Base-by-base conservation (phyloP, 441 rosid species). In the Aquilaria agallochum region DNA sequence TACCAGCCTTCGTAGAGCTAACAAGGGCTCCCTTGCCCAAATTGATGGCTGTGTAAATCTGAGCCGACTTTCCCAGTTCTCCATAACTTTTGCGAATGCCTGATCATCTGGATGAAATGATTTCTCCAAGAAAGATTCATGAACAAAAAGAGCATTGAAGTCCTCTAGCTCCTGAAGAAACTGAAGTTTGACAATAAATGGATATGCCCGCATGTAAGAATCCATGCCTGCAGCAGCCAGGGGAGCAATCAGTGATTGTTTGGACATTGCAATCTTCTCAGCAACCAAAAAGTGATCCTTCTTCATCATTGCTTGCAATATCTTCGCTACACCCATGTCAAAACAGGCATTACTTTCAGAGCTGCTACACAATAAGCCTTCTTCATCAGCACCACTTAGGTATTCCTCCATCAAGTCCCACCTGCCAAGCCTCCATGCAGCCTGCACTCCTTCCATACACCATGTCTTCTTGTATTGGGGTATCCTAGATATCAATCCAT, bases 201-300 rank as follows among this genome's bases (percentile, higher is more conserved):
- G 99, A 76, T 95, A 96, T 65, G 98, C 97, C 64, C 97, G 87
- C 49, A 76, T 77, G 63, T 90, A 92, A 27, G 99, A 92, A 74
- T 96, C 99, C 99, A 96, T 96, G 72, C 99, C 99, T 20, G 99
- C 99, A 64, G 99, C 99, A 77, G 98, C 98, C 72, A 95, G 85
- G 74, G 97, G 98, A 73, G 98, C 97, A 85, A 95, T 95, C 42
- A 92, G 80, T 65, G 96, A 87, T 80, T 95, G 97, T 81, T 87
- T 95, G 55, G 98, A 95, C 42, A 80, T 65, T 50, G 92, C 92
- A 71, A 92, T 83, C 83, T 80, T 86, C 85, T 90, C 92, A 62
- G 82, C 85, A 66, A 95, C 96, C 49, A 82, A 83, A 67, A 83
- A 87, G 50, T 72, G 90, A 83, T 95, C 96, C 76, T 85, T 92